A percentile compares a stretch with the other conserved stretches of the same genome.
phyloP scores from a whole-genome alignment of 768 basidiomycete genomes.

The Lentinula guzmanii region DNA sequence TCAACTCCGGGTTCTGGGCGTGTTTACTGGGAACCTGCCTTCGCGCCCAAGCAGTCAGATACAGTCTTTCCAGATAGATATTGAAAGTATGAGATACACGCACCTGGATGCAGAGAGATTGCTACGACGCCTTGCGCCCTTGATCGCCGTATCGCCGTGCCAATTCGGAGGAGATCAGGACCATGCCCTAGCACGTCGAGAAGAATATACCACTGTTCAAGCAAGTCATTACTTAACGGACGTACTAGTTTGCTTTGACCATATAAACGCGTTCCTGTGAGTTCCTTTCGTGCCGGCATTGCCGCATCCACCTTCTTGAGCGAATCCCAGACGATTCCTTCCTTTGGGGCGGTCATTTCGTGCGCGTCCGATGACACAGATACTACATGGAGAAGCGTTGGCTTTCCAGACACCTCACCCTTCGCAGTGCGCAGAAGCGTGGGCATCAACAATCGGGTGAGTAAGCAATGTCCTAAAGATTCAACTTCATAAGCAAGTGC shows the following conservation, averaged over 20 bases:
- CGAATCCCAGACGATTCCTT: conserved; percentile 24
- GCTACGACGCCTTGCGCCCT: conserved; percentile 24
- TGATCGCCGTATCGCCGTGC: conserved; percentile 22
- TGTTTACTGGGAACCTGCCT: no score
- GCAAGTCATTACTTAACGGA: not conserved
- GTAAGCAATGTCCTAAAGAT: conserved; percentile 23
- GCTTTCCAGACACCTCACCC: conserved; percentile 16
- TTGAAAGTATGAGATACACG: not conserved
- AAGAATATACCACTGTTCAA: not conserved
- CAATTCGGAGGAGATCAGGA: conserved; percentile 22
- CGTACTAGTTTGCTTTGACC: conserved; percentile 35
- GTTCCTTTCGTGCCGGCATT: conserved; percentile 14
- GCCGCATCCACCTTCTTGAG: conserved; percentile 20
- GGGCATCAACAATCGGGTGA: conserved; percentile 26
- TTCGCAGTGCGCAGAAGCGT: conserved; percentile 21
- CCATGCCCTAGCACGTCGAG: conserved; percentile 16
- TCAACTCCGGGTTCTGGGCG: no score
- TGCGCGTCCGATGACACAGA: conserved; percentile 18
- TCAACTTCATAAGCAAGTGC: not conserved
- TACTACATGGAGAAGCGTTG: conserved; percentile 21
- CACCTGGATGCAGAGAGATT: conserved; percentile 25
- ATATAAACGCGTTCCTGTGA: conserved; percentile 15
- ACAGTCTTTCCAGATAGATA: not conserved
- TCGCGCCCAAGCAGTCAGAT: no score
- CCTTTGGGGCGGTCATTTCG: conserved; percentile 15